Evolutionary conservation across 2,329 filamentous ascomycete genomes (phyloP).

Genomic region (Penicillium sp.): DNA sequence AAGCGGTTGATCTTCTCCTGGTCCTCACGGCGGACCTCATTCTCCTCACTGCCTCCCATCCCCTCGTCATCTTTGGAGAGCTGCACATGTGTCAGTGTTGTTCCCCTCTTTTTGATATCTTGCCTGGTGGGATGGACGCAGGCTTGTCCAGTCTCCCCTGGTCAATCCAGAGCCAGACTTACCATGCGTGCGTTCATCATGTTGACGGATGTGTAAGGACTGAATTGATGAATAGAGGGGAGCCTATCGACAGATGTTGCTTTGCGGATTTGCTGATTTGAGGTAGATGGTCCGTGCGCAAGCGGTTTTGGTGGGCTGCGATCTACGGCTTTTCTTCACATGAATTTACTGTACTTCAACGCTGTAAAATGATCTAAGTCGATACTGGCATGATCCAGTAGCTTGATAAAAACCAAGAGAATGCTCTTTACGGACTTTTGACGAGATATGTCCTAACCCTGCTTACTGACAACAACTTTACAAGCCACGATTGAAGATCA

Average conservation of each 20-base stretch:
- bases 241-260: neutral
- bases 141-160: neutral
- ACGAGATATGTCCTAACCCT: neutral
- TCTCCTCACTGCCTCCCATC: conserved; percentile 69
- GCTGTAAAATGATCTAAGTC: neutral
- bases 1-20: conserved; percentile 99
- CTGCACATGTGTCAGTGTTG: conserved; percentile 48
- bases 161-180: conserved; percentile 18
- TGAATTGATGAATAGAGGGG: neutral
- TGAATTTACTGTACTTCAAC: neutral
- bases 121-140: neutral
- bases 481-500: too few relatives aligned
- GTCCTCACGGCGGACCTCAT: conserved; percentile 92
- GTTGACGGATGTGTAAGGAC: conserved; percentile 15
- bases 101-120: neutral
- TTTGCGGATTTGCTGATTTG: conserved; percentile 15
- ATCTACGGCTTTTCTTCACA: neutral
- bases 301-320: conserved; percentile 5
- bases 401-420: neutral
- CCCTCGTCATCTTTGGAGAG: conserved; percentile 91
- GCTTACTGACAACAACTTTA: neutral
- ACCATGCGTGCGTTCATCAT: conserved; percentile 64
- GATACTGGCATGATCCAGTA: neutral
- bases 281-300: conserved; percentile 25
- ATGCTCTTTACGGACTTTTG: neutral